phyloP scores from a whole-genome alignment of 352 stramenopile genomes.

The Phytophthora gonapodyides region DNA sequence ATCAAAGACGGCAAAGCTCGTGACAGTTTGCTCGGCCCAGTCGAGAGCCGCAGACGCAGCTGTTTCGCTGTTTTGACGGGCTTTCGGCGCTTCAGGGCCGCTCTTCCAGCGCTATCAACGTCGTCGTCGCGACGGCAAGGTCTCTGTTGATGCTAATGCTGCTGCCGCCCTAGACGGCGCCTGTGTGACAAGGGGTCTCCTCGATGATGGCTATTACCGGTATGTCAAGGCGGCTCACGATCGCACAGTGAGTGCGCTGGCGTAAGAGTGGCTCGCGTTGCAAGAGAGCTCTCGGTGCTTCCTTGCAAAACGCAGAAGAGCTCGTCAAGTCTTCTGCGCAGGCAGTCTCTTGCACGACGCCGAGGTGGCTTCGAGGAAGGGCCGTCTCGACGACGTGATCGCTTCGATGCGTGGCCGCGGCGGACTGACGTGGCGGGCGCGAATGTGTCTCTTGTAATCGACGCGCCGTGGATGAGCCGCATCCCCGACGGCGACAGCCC shows the following conservation, averaged over 20 bases:
- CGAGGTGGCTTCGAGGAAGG: background rate
- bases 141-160: too few species aligned
- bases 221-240: slow-evolving; percentile 3
- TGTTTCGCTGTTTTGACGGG: slow-evolving; percentile 26
- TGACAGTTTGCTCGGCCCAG: slow-evolving; percentile 6
- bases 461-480: slow-evolving; percentile 5
- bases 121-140: too few species aligned
- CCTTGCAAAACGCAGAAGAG: slow-evolving; percentile 25
- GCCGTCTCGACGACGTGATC: too few species aligned
- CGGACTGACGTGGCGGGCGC: slow-evolving; percentile 6
- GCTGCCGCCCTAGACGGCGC: too few species aligned
- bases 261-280: slow-evolving; percentile 26
- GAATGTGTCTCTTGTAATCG: slow-evolving; percentile 4
- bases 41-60: slow-evolving; percentile 16
- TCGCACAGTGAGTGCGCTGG: slow-evolving; percentile 13
- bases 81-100: slow-evolving; percentile 1
- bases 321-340: slow-evolving; percentile 5
- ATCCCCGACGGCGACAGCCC: too few species aligned
- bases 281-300: slow-evolving; percentile 22
- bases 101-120: slow-evolving; percentile 22
- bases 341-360: slow-evolving; percentile 22
- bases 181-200: background rate
- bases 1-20: slow-evolving; percentile 9
- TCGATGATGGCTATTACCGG: slow-evolving; percentile 9
- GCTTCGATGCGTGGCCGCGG: background rate